Base-by-base conservation (phyloP, 352 stramenopile genomes). In the Aphanomyces euteiches region DNA sequence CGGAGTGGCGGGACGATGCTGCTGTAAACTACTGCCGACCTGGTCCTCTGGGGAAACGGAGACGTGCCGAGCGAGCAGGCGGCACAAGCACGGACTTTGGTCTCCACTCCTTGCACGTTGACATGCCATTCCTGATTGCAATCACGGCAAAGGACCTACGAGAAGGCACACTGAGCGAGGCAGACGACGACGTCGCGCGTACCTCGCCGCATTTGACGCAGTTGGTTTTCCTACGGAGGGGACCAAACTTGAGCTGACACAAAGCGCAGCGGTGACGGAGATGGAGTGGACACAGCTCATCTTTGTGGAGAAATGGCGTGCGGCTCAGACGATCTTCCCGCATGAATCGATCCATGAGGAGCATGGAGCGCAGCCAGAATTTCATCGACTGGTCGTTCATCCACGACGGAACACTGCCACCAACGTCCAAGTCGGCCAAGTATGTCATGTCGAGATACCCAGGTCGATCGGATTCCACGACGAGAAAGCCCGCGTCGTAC, bases 151-250 rank as follows among this genome's bases (percentile, higher is more conserved):
- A 28, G 28, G 28, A 28, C 28, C 28, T 28, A 28, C 28, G 28
- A 28, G 28, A 28, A 28, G n/a, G n/a, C 28, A 28, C 28, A 28
- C 28, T 28, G 28, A 28, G 28, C 28, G 28, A 28, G 28, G 28
- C 28, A 0, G 28, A 28, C 28, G 28, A 2, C 28, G n/a, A n/a
- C n/a, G n/a, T n/a, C n/a, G n/a, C n/a, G 28, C 28, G 50, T 19
- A 58, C 50, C 50, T 58, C 50, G 50, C 50, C 50, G 50, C 50
- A 58, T 3, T 58, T 58, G 50, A 58, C 50, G 50, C 50, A 58
- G 8, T 58, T 10, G 8, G 50, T 21, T 19, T 58, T 58, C n/a
- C 3, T 58, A 1, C 50, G 50, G 2, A 58, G 37, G 1, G n/a
- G 50, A 34, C 50, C 50, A 58, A 58, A 58, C 7, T 19, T n/a